Evolutionary conservation across 179 eudicot species (phyloP).

Genomic region (Pouteria campechiana): DNA sequence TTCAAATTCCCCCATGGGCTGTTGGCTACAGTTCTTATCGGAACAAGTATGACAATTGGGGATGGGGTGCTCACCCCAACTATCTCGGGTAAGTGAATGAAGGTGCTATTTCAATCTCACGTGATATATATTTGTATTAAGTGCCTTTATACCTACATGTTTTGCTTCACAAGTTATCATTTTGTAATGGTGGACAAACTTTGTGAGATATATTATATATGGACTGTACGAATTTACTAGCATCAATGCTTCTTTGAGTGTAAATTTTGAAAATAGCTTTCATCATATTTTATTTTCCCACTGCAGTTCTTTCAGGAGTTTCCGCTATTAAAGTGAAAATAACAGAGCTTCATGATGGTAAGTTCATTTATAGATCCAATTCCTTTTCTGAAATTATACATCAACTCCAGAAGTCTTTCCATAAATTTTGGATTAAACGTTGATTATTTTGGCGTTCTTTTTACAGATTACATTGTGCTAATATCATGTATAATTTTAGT

Average conservation of each 20-base stretch:
- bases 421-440: not conserved
- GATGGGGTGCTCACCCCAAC: slow-evolving; percentile 73
- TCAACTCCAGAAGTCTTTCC: not conserved
- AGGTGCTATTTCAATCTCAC: too few relatives aligned
- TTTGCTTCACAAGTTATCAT: too few relatives aligned
- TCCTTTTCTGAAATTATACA: not conserved
- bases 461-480: slow-evolving; percentile 34
- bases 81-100: slow-evolving; percentile 72
- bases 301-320: slow-evolving; percentile 60
- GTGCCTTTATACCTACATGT: too few relatives aligned
- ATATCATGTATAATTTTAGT: slow-evolving; percentile 40
- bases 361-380: slow-evolving; percentile 5
- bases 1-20: slow-evolving; percentile 33
- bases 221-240: too few relatives aligned
- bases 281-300: too few relatives aligned
- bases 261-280: too few relatives aligned
- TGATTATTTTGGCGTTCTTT: not conserved
- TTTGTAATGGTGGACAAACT: too few relatives aligned
- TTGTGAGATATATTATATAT: too few relatives aligned
- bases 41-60: slow-evolving; percentile 60
- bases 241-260: too few relatives aligned
- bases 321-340: slow-evolving; percentile 40
- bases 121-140: too few relatives aligned
- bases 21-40: slow-evolving; percentile 48
- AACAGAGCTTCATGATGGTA: slow-evolving; percentile 47